phyloP scores from a whole-genome alignment of 176 grass and related monocot species.

The Elaeis guineensis region DNA sequence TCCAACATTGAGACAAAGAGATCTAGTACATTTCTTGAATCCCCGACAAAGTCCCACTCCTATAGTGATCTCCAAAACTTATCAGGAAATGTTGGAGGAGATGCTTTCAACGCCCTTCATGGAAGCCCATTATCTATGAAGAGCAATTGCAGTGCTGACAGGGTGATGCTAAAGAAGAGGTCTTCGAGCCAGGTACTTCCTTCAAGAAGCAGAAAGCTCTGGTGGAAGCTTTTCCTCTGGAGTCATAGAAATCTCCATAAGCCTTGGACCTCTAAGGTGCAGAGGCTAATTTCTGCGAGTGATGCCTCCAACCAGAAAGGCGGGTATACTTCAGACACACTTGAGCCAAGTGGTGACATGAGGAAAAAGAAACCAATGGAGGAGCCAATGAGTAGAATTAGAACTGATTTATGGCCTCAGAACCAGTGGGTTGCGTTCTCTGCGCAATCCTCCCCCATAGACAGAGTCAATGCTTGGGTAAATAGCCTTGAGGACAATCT shows the following conservation, averaged over 20 bases:
- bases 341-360: slow-evolving; percentile 26
- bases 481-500: slow-evolving; percentile 47
- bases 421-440: slow-evolving; percentile 74
- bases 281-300: not conserved
- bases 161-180: slow-evolving; percentile 60
- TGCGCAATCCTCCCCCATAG: slow-evolving; percentile 36
- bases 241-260: slow-evolving; percentile 69
- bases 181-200: slow-evolving; percentile 84
- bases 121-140: slow-evolving; percentile 55
- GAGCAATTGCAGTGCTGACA: slow-evolving; percentile 58
- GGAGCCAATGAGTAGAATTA: slow-evolving; percentile 1
- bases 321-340: slow-evolving; percentile 71
- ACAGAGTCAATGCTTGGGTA: slow-evolving; percentile 85
- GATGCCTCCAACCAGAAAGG: slow-evolving; percentile 19
- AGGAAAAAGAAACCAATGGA: slow-evolving; percentile 33
- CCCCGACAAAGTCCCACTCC: slow-evolving; percentile 47
- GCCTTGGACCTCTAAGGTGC: slow-evolving; percentile 2
- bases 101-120: slow-evolving; percentile 6
- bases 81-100: not conserved
- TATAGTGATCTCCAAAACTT: slow-evolving; percentile 38
- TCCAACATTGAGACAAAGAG: slow-evolving; percentile 91
- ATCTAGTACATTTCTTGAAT: slow-evolving; percentile 25
- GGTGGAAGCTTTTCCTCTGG: slow-evolving; percentile 73
- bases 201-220: slow-evolving; percentile 67
- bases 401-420: slow-evolving; percentile 9